These are phyloP conservation scores for Leishmania tropica DNA, from an alignment of 208 protist species.

Conservation along the genomic window DNA sequence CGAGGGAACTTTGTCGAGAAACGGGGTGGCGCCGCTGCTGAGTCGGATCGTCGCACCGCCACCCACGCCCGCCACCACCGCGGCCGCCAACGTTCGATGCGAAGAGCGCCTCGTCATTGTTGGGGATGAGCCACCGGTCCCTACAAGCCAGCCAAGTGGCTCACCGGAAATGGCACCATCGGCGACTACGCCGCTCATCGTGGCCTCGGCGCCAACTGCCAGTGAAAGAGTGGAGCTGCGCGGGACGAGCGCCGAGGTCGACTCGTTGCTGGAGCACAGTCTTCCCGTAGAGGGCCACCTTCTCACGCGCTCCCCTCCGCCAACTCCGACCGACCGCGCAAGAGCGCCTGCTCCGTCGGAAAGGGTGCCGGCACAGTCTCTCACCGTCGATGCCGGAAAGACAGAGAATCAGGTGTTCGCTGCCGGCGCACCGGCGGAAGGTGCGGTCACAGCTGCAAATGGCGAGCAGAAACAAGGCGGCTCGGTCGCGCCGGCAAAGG, in stretches of 20 bases:
- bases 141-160: background rate
- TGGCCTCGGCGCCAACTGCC: background rate
- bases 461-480: background rate
- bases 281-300: slow-evolving; percentile 18
- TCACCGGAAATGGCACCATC: background rate
- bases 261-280: slow-evolving; percentile 21
- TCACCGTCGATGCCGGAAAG: background rate
- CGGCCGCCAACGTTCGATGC: background rate
- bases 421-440: background rate
- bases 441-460: background rate
- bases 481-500: background rate
- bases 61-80: background rate
- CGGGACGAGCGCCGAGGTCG: background rate
- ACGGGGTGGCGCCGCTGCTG: background rate
- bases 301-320: background rate
- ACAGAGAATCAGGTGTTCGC: background rate
- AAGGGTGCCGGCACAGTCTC: background rate
- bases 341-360: background rate
- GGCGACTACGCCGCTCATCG: background rate
- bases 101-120: background rate
- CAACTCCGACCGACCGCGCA: slow-evolving; percentile 2
- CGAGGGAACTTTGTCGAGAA: slow-evolving; percentile 1
- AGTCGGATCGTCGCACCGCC: slow-evolving; percentile 2
- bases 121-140: background rate
- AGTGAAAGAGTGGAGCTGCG: background rate